Evolutionary conservation across 306 rosid species (phyloP).

Genomic region (Cicer chorassanicum): DNA sequence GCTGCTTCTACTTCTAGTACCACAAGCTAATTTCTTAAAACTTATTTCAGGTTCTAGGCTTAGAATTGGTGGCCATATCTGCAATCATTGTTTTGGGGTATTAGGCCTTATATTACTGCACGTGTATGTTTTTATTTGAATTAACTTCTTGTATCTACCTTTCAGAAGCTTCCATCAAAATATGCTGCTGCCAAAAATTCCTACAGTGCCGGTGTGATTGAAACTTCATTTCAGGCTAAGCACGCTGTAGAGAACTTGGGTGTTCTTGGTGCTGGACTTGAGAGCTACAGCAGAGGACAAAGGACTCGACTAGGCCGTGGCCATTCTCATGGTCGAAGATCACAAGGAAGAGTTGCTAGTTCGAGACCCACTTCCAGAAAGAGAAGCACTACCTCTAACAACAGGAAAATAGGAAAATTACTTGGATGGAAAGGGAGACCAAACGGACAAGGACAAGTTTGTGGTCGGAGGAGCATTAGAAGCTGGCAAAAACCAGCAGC

Average conservation of each 20-base stretch:
- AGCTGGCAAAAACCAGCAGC: constrained; percentile 51
- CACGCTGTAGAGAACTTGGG: constrained; percentile 40
- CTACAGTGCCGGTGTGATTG: constrained; percentile 36
- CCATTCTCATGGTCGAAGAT: constrained; percentile 46
- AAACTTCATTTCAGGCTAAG: constrained; percentile 43
- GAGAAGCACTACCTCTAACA: constrained; percentile 44
- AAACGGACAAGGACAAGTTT: constrained; percentile 46
- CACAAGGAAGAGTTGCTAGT: constrained; percentile 46
- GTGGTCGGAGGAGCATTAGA: constrained; percentile 58
- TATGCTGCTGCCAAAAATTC: constrained; percentile 44
- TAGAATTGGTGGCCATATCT: neutral
- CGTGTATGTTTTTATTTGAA: constrained; percentile 9
- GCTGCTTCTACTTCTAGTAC: neutral
- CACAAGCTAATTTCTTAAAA: neutral
- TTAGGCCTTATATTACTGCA: neutral
- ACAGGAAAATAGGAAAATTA: constrained; percentile 51
- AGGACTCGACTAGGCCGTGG: constrained; percentile 44
- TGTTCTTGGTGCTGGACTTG: constrained; percentile 48
- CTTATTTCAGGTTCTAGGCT: neutral
- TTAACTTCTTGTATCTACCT: constrained; percentile 24
- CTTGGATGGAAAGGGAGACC: constrained; percentile 59
- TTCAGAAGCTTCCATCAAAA: constrained; percentile 61
- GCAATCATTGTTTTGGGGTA: neutral
- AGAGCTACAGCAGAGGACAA: constrained; percentile 51
- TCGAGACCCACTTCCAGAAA: constrained; percentile 49